Base-by-base conservation (phyloP, 2,329 filamentous ascomycete genomes). In the Pseudocercospora fijiensis region DNA sequence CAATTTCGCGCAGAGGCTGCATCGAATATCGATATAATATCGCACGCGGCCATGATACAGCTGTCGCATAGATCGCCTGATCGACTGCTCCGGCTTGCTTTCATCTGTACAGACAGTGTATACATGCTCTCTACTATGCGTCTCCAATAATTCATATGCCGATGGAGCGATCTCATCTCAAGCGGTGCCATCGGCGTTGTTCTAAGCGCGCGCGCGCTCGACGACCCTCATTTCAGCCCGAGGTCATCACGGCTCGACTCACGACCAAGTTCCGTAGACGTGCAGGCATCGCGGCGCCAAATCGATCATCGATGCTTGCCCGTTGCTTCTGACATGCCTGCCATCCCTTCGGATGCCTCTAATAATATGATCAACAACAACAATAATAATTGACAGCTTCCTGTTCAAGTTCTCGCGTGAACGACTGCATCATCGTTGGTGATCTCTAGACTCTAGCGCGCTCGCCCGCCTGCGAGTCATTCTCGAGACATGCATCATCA, bases 381-480 rank as follows among this genome's bases (percentile, higher is more conserved):
- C n/a, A 22, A 20, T 16, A 47, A 20, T 16, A 9, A 7, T 45
- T 58, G 60, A 62, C 43, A 62, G 43, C 18, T 47, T 43, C 57
- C 57, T 49, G 22, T 8, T 49, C 13, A 30, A 11, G 7, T 5
- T 11, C 9, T 18, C 30, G 52, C 53, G 53, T 62, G 53, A 62
- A 9, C 28, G 20, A 61, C 30, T n/a, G 37, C 58, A 53, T 37
- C 58, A 18, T 53, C 16, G 8, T 30, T 53, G 11, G 16, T 30
- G 11, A 41, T 56, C 28, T 41, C 51, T 56, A 41, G 53, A 37
- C 28, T 41, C 51, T 56, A 41, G 53, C 53, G 53, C 53, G 51
- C 51, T 16, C 16, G 45, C 22, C 43, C 18, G 43, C 43, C 52
- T 56, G 52, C 52, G 52, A 56, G 52, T 56, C 52, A 56, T 56